A percentile compares a stretch with the other conserved stretches of the same genome.
Evolutionary conservation across 129 eudicot genomes (phyloP).

Genomic region (Pseudognaphalium luteoalbum): DNA sequence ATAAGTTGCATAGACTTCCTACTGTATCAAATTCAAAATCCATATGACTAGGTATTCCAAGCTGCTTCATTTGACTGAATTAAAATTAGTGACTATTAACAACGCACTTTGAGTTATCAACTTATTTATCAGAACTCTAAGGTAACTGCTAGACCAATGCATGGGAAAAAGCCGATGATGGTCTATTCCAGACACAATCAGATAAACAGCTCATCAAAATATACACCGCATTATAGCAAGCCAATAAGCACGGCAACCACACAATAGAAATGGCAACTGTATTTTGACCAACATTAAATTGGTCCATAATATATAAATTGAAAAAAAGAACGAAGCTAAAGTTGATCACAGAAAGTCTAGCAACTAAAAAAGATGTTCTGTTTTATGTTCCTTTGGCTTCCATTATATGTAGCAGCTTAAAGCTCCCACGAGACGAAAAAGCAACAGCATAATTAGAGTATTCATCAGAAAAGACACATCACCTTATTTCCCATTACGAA

Average conservation of each 20-base stretch:
- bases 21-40: not conserved
- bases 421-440: not conserved
- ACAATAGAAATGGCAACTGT: not conserved
- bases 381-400: too few species aligned
- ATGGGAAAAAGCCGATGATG: not conserved
- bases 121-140: not conserved
- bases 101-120: not conserved
- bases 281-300: not conserved
- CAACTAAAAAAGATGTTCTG: not conserved
- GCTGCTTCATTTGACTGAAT: not conserved
- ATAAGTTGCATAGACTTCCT: not conserved
- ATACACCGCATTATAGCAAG: not conserved
- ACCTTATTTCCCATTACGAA: conserved; percentile 95
- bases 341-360: not conserved
- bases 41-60: not conserved
- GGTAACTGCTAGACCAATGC: not conserved
- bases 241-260: not conserved
- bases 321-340: not conserved
- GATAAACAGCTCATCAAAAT: not conserved
- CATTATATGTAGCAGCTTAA: not conserved
- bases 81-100: not conserved
- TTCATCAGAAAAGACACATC: not conserved
- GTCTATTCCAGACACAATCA: not conserved
- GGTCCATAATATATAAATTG: not conserved
- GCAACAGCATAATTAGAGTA: not conserved